A percentile compares a stretch with the other conserved stretches of the same genome.
Conservation (phyloP, 192 early-diverging fungal species). For the Chytriomyces sp. region DNA sequence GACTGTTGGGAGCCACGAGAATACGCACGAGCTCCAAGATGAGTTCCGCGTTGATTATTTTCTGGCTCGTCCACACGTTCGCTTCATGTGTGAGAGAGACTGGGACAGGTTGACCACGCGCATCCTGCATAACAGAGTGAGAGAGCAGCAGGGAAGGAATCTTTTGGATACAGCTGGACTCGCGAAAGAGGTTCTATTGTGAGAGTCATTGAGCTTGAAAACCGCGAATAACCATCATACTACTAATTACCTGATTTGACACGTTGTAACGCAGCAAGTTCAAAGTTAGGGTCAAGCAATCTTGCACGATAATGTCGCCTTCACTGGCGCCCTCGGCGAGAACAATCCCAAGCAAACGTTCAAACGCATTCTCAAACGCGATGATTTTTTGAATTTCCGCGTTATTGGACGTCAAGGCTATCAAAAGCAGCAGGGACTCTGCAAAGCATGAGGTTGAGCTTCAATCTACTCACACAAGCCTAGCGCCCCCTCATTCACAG, state of each 20-base stretch:
- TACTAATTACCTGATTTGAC: constrained; percentile 84
- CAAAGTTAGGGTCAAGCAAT: constrained; percentile 89
- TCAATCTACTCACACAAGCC: not conserved
- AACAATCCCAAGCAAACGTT: constrained; percentile 84
- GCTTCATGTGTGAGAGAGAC: constrained; percentile 38
- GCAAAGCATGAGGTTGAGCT: not conserved
- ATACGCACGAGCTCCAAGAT: constrained; percentile 88
- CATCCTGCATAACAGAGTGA: constrained; percentile 49
- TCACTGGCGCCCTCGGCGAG: constrained; percentile 88
- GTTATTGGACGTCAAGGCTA: constrained; percentile 87
- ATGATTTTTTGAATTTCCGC: constrained; percentile 99
- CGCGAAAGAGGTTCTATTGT: constrained; percentile 86
- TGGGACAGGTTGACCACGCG: constrained; percentile 43
- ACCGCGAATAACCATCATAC: not conserved
- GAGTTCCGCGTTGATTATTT: constrained; percentile 82
- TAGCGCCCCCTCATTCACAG: not conserved
- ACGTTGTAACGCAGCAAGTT: constrained; percentile 95
- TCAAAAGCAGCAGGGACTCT: constrained; percentile 92
- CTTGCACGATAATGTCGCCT: constrained; percentile 95
- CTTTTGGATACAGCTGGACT: constrained; percentile 89
- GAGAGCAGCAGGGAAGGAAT: constrained; percentile 74
- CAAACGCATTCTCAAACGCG: constrained; percentile 98
- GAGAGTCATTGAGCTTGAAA: not conserved
- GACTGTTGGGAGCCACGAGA: constrained; percentile 84
- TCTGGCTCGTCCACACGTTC: constrained; percentile 75